Percentiles rank a stretch among this genome's conserved stretches.
phyloP scores from a whole-genome alignment of 2,329 filamentous ascomycete species.

The Paracamarosporium sp. region DNA sequence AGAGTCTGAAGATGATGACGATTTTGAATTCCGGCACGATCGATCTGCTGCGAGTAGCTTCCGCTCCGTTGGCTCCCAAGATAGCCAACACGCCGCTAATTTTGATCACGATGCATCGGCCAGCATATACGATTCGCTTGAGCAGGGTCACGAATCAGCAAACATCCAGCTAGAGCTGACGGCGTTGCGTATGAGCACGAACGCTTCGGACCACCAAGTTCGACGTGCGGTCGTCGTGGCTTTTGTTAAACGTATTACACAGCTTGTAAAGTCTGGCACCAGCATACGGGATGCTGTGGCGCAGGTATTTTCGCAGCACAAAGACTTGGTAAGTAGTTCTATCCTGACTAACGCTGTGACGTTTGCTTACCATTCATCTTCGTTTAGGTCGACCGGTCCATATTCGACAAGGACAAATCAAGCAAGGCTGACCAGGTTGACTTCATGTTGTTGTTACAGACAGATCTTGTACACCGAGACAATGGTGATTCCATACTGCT shows the following conservation, averaged over 20 bases:
- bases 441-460: conserved; percentile 81
- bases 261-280: conserved; percentile 64
- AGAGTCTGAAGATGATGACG: conserved; percentile 50
- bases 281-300: conserved; percentile 50
- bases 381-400: conserved; percentile 62
- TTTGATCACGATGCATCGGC: conserved; percentile 90
- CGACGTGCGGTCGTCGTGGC: conserved; percentile 84
- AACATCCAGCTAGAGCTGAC: conserved; percentile 95
- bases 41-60: conserved; percentile 74
- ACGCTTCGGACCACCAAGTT: conserved; percentile 88
- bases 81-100: conserved; percentile 59
- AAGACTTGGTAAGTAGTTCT: conserved; percentile 53
- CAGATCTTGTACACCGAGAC: conserved; percentile 71
- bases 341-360: conserved; percentile 24
- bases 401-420: conserved; percentile 62
- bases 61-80: conserved; percentile 73
- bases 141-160: conserved; percentile 73
- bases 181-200: conserved; percentile 86
- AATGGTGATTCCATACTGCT: conserved; percentile 74
- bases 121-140: conserved; percentile 85
- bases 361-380: conserved; percentile 59
- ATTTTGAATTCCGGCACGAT: conserved; percentile 54
- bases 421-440: conserved; percentile 78
- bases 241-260: conserved; percentile 80
- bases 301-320: conserved; percentile 57